Conservation (phyloP, 208 protist genomes). For the Leishmania martiniquensis region DNA sequence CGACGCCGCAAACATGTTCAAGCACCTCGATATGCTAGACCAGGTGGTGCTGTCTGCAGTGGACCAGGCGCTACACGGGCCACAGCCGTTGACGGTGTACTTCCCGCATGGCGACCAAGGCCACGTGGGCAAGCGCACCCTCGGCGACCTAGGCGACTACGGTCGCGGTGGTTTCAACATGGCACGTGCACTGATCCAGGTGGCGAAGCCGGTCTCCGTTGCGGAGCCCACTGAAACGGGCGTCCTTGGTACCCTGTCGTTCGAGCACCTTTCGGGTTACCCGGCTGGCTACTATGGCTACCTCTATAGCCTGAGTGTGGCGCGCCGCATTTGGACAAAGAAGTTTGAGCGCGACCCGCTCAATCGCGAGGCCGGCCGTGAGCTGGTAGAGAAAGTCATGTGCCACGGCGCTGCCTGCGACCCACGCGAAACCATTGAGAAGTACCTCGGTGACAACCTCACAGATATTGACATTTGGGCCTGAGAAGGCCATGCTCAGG, state of each 20-base stretch:
- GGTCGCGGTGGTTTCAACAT: constrained; percentile 82
- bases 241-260: constrained; percentile 78
- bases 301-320: constrained; percentile 90
- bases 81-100: constrained; percentile 89
- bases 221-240: constrained; percentile 72
- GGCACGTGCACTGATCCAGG: constrained; percentile 76
- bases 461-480: constrained; percentile 90
- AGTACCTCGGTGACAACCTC: constrained; percentile 84
- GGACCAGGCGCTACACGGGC: constrained; percentile 89
- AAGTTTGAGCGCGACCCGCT: constrained; percentile 91
- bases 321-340: constrained; percentile 88
- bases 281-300: constrained; percentile 94
- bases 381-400: constrained; percentile 90
- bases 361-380: constrained; percentile 79
- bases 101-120: constrained; percentile 77
- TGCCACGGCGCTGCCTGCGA: constrained; percentile 85
- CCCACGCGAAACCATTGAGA: constrained; percentile 73
- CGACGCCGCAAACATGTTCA: constrained; percentile 86
- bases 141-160: constrained; percentile 78
- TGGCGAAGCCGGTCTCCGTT: constrained; percentile 79
- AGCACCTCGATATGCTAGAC: constrained; percentile 86
- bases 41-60: constrained; percentile 88
- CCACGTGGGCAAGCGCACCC: constrained; percentile 74
- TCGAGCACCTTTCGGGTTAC: constrained; percentile 92
- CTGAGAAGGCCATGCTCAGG: constrained; percentile 28